Evolutionary conservation across 768 basidiomycete species (phyloP).

Genomic region (Kwoniella dejecticola): DNA sequence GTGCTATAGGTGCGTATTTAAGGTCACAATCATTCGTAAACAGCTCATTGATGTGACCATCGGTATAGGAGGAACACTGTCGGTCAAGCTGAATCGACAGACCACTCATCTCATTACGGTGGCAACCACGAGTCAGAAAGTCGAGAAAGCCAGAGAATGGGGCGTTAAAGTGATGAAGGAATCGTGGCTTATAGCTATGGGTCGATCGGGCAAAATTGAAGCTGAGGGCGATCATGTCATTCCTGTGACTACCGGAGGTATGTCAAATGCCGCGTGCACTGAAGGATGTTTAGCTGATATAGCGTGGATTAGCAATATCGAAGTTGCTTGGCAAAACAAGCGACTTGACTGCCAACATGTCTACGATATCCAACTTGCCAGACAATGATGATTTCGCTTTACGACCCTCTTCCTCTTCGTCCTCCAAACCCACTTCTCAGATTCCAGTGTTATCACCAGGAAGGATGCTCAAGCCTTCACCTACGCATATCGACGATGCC

Average conservation of each 20-base stretch:
- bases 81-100: constrained; percentile 61
- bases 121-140: constrained; percentile 69
- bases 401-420: constrained; percentile 6
- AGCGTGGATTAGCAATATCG: background rate
- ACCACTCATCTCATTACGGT: constrained; percentile 83
- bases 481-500: constrained; percentile 40
- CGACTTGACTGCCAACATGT: constrained; percentile 24
- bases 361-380: constrained; percentile 25
- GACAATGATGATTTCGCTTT: constrained; percentile 14
- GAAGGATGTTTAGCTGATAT: constrained; percentile 1
- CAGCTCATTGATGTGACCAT: too few species aligned
- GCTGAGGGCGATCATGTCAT: constrained; percentile 24
- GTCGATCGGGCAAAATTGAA: constrained; percentile 58
- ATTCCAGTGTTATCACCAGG: constrained; percentile 11
- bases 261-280: background rate
- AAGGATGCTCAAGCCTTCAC: constrained; percentile 37
- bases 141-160: constrained; percentile 78
- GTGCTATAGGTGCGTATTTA: constrained; percentile 73
- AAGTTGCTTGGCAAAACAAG: constrained; percentile 1
- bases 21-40: constrained; percentile 56
- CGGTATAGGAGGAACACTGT: constrained; percentile 50
- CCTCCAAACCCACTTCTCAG: constrained; percentile 3
- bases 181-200: constrained; percentile 70
- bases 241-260: background rate
- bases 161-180: constrained; percentile 69